phyloP scores from a whole-genome alignment of 306 rosid species.

The Nissolia schottii region DNA sequence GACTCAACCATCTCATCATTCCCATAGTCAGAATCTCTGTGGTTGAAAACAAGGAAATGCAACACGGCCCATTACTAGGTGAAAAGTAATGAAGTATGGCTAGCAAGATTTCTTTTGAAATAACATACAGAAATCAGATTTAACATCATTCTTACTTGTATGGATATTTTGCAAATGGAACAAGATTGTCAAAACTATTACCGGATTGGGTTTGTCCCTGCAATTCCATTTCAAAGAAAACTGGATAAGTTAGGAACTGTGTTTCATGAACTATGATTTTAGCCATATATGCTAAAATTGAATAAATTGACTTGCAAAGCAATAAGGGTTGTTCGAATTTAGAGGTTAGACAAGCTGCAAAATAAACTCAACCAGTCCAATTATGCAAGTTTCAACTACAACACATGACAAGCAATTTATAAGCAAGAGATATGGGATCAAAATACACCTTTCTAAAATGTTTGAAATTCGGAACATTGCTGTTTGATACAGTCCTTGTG shows the following conservation, averaged over 20 bases:
- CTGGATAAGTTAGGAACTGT: constrained; percentile 8
- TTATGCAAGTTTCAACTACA: constrained; percentile 4
- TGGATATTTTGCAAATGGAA: constrained; percentile 80
- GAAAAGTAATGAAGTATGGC: not conserved
- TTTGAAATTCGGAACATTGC: constrained; percentile 57
- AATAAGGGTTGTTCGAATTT: not conserved
- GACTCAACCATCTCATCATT: constrained; percentile 53
- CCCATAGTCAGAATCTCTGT: constrained; percentile 62
- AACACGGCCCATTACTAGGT: not conserved
- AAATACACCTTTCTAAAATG: constrained; percentile 72
- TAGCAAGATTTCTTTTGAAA: constrained; percentile 7
- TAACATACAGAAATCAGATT: constrained; percentile 1
- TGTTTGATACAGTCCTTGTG: constrained; percentile 32
- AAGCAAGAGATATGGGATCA: constrained; percentile 14
- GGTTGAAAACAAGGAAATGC: constrained; percentile 20
- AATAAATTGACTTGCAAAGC: not conserved
- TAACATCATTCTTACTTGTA: constrained; percentile 54
- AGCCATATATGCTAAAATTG: not conserved
- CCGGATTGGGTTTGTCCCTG: constrained; percentile 67
- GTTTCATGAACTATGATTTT: not conserved
- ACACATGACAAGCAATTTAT: not conserved
- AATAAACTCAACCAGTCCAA: constrained; percentile 14
- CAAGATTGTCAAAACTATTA: constrained; percentile 68
- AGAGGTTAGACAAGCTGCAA: not conserved
- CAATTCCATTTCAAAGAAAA: constrained; percentile 32